Conservation (phyloP, 192 early-diverging fungal species). For the Neocallimastix lanati region DNA sequence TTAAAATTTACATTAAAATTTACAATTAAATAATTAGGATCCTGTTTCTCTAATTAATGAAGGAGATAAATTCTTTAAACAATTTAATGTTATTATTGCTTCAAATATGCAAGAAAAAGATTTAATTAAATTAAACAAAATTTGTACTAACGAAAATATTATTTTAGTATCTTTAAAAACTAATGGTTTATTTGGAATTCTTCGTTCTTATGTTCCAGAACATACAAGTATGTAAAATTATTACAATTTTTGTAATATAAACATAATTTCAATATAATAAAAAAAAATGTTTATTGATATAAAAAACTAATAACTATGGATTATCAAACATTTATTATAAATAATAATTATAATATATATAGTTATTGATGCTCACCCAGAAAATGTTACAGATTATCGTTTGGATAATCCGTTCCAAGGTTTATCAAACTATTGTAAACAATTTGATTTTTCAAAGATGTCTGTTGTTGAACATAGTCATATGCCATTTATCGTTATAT, state of each 20-base stretch:
- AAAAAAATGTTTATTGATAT: too few species aligned
- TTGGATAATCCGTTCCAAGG: conserved; percentile 64
- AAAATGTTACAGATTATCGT: conserved; percentile 54
- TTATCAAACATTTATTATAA: too few species aligned
- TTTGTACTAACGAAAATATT: conserved; percentile 42
- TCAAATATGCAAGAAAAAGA: conserved; percentile 30
- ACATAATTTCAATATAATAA: too few species aligned
- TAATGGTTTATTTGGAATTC: conserved; percentile 59
- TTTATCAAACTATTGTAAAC: conserved; percentile 34
- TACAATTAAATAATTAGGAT: conserved; percentile 10
- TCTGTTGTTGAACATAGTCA: conserved; percentile 57
- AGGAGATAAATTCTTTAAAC: conserved; percentile 33
- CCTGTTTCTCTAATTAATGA: conserved; percentile 22
- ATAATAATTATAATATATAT: conserved; percentile 1
- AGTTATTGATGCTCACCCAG: conserved; percentile 86
- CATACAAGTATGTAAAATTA: conserved; percentile 47
- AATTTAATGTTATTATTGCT: conserved; percentile 63
- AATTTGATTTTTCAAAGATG: conserved; percentile 44
- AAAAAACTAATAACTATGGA: too few species aligned
- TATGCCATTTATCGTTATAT: conserved; percentile 68
- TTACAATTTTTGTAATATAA: not conserved
- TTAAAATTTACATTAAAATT: too few species aligned
- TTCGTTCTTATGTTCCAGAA: conserved; percentile 52
- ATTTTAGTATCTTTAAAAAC: conserved; percentile 48
- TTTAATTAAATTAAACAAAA: conserved; percentile 29